A percentile compares a stretch with the other conserved stretches of the same genome.
Evolutionary conservation across 148 eudicot genomes (phyloP).

Genomic region (Euryodendron excelsum): DNA sequence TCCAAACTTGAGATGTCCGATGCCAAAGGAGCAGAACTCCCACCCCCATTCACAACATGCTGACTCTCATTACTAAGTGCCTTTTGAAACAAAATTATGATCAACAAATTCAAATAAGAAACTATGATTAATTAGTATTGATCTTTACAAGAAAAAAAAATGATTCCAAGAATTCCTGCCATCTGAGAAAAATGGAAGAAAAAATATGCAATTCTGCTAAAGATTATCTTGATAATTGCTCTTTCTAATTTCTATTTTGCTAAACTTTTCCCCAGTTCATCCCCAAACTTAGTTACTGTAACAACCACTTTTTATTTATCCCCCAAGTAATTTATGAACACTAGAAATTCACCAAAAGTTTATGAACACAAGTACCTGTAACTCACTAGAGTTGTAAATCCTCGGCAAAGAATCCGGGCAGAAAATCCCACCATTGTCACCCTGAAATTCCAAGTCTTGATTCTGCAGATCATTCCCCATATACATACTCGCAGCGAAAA

Average conservation of each 20-base stretch:
- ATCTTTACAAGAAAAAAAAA: too few relatives aligned
- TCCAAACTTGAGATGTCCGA: slow-evolving; percentile 72
- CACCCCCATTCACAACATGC: slow-evolving; percentile 43
- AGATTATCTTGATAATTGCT: too few relatives aligned
- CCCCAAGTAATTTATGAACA: too few relatives aligned
- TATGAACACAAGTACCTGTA: too few relatives aligned
- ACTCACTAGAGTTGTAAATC: slow-evolving; percentile 13
- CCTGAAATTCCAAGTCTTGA: slow-evolving; percentile 62
- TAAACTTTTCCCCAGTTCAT: background rate
- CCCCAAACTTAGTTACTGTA: too few relatives aligned
- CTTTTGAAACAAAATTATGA: slow-evolving; percentile 21
- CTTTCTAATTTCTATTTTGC: too few relatives aligned
- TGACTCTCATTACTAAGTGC: slow-evolving; percentile 63
- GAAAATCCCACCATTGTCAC: slow-evolving; percentile 49
- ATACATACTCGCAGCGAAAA: slow-evolving; percentile 35
- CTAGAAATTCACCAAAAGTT: too few relatives aligned
- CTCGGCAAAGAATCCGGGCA: slow-evolving; percentile 15
- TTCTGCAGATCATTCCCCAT: slow-evolving; percentile 37
- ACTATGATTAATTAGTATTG: background rate
- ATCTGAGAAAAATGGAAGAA: too few relatives aligned
- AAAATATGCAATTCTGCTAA: too few relatives aligned
- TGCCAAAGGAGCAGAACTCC: slow-evolving; percentile 45
- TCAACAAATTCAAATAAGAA: background rate
- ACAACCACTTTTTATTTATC: too few relatives aligned
- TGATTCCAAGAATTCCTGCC: too few relatives aligned